These are phyloP conservation scores for Capsella bursapastoris DNA, from an alignment of 345 rosid genomes.

Conservation along the genomic window DNA sequence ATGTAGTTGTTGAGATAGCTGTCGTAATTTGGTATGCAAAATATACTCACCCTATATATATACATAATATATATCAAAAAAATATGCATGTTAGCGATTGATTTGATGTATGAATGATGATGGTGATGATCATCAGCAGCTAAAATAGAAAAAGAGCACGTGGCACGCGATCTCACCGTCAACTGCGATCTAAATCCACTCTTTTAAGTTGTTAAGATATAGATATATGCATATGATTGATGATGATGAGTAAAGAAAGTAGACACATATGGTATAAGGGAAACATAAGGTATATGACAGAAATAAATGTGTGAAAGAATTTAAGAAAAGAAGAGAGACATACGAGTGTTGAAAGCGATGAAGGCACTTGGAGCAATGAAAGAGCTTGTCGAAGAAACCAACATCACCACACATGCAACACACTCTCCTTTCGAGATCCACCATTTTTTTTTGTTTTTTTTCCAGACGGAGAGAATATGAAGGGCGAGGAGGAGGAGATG, in stretches of 20 bases:
- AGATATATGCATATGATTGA: background rate
- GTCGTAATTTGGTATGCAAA: conserved; percentile 24
- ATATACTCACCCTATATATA: conserved; percentile 16
- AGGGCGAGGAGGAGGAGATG: conserved; percentile 12
- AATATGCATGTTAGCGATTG: conserved; percentile 30
- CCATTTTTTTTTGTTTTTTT: conserved; percentile 52
- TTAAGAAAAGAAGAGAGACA: conserved; percentile 8
- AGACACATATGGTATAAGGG: background rate
- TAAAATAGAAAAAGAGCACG: conserved; percentile 34
- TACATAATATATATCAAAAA: background rate
- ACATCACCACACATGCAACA: conserved; percentile 99
- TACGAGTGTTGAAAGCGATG: conserved; percentile 96
- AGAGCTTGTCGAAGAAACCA: conserved; percentile 93
- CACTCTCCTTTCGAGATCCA: conserved; percentile 72
- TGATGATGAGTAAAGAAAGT: conserved; percentile 20
- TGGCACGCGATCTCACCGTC: conserved; percentile 37
- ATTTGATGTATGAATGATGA: conserved; percentile 40
- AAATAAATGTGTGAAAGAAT: background rate
- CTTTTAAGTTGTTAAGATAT: background rate
- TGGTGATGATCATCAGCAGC: conserved; percentile 31
- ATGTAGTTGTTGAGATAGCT: conserved; percentile 32
- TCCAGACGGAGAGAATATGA: conserved; percentile 30
- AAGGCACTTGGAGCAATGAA: conserved; percentile 88
- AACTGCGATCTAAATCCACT: background rate
- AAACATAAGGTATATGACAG: background rate